Percentiles rank a stretch among this genome's conserved stretches.
These are phyloP conservation scores for Cydonia oblonga DNA, from an alignment of 331 rosid species.

Conservation along the genomic window DNA sequence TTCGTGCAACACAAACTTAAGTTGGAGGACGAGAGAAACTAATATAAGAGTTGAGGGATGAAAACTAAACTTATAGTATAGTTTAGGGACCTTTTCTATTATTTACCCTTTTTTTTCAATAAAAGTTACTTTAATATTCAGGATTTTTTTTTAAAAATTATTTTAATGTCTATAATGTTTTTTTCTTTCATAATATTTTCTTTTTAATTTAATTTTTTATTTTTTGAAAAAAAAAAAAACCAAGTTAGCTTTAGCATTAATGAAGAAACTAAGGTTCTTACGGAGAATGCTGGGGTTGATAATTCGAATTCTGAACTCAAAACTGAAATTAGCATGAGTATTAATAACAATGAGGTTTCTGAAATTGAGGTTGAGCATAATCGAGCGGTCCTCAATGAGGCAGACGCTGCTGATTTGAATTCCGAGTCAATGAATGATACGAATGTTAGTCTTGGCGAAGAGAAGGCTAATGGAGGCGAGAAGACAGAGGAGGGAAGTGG, in stretches of 20 bases:
- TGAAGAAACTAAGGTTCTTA: slow-evolving; percentile 21
- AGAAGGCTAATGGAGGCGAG: slow-evolving; percentile 26
- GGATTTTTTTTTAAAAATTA: too few species aligned
- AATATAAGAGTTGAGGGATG: too few species aligned
- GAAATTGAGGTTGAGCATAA: slow-evolving; percentile 25
- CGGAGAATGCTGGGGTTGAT: background rate
- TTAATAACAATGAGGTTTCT: slow-evolving; percentile 4
- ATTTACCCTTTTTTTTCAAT: too few species aligned
- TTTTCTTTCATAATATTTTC: too few species aligned
- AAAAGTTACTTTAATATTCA: too few species aligned
- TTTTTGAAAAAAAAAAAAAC: too few species aligned
- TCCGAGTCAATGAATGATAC: slow-evolving; percentile 23
- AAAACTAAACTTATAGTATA: too few species aligned
- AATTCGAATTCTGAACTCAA: background rate
- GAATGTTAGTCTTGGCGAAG: slow-evolving; percentile 15
- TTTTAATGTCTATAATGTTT: too few species aligned
- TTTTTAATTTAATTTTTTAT: too few species aligned
- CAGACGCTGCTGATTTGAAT: slow-evolving; percentile 5
- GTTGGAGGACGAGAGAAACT: too few species aligned
- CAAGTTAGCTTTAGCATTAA: background rate
- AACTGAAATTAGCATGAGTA: background rate
- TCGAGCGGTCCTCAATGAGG: slow-evolving; percentile 10
- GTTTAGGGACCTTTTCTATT: too few species aligned
- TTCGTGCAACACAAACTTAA: too few species aligned
- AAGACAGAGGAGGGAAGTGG: slow-evolving; percentile 23